These are phyloP conservation scores for Diaporthe sp. DNA, from an alignment of 2,329 filamentous ascomycete genomes.

Conservation along the genomic window DNA sequence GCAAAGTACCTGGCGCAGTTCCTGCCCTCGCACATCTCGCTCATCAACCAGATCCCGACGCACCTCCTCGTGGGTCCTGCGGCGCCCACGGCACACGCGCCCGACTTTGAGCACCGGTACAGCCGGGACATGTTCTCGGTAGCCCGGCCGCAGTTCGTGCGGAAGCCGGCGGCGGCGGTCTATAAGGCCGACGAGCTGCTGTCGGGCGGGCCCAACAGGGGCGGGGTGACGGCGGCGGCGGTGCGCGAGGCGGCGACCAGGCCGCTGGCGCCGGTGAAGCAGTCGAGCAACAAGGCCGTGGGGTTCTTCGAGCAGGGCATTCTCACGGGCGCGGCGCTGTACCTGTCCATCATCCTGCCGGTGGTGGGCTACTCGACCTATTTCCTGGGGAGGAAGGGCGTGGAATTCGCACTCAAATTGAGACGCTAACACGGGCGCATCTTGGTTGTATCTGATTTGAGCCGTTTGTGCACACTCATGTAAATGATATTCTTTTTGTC, in stretches of 20 bases:
- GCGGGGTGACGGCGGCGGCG: slow-evolving; percentile 38
- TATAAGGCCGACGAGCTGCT: slow-evolving; percentile 43
- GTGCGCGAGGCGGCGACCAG: slow-evolving; percentile 43
- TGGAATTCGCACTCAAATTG: slow-evolving; percentile 30
- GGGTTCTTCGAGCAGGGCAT: slow-evolving; percentile 65
- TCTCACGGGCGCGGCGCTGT: slow-evolving; percentile 51
- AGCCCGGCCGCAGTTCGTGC: slow-evolving; percentile 58
- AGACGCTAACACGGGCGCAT: slow-evolving; percentile 5
- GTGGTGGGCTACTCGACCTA: slow-evolving; percentile 42
- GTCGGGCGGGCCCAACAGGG: slow-evolving; percentile 41
- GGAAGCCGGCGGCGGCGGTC: slow-evolving; percentile 41
- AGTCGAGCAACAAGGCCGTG: slow-evolving; percentile 49
- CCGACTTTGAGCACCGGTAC: slow-evolving; percentile 54
- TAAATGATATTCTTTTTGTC: background rate
- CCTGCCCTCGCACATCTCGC: slow-evolving; percentile 62
- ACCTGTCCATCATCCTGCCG: slow-evolving; percentile 44
- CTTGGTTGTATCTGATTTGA: background rate
- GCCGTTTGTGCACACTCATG: background rate
- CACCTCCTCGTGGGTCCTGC: slow-evolving; percentile 63
- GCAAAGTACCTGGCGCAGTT: slow-evolving; percentile 74
- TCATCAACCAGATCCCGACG: slow-evolving; percentile 70
- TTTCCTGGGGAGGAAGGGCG: slow-evolving; percentile 40
- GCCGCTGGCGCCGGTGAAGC: slow-evolving; percentile 51
- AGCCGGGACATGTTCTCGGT: slow-evolving; percentile 58
- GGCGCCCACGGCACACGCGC: slow-evolving; percentile 49